Evolutionary conservation across 148 eudicot genomes (phyloP), one percentile per base, ranked within the genome.

Genomic region (Limonium bicolor): DNA sequence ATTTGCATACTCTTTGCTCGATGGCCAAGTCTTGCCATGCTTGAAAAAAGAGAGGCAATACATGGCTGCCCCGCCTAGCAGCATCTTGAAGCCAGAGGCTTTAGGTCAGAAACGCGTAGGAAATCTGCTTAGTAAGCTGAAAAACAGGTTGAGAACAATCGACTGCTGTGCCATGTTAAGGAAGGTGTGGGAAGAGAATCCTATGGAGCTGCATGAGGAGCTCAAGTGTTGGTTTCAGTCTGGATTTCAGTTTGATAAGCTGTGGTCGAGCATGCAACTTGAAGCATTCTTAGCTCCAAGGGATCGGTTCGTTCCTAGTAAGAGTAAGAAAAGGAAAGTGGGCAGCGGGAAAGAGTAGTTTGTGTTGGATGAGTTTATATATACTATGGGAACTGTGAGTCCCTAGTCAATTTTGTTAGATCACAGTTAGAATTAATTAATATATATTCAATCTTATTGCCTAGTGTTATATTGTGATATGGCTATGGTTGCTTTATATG

Each of bases 21-120:
- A 78, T 32, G 99, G 99, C 20, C 63, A 64, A 20, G 82, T 84
- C 16, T 44, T 90, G 47, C 95, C 88, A 6, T 84, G 93, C 66
- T 59, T 90, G 26, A 71, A 69, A 62, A 20, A 57, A n/a, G 72
- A 38, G 9, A 53, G 64, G 54, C 38, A 66, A 31, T 67, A 36
- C 61, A 53, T 84, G 77, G 70, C 72, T 20, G 81, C 63, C 15
- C 50, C 63, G 17, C 93, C 95, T 5, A 57, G 63, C 39, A 68
- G 54, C 61, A 60, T 84, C 51, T 59, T 90, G 69, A 80, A 64
- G 66, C 80, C 76, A 8, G 99, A 78, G 58, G 68, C 77, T 22
- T 54, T 55, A 29, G 77, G 77, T 24, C 68, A 69, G 18, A 78
- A 68, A 57, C 77, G 95, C 15, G 83, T 81, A n/a, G 74, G 72